Evolutionary conservation across 2,329 filamentous ascomycete genomes (phyloP), one percentile per base, ranked within the genome.

Genomic region (Magnaporthales sp.): DNA sequence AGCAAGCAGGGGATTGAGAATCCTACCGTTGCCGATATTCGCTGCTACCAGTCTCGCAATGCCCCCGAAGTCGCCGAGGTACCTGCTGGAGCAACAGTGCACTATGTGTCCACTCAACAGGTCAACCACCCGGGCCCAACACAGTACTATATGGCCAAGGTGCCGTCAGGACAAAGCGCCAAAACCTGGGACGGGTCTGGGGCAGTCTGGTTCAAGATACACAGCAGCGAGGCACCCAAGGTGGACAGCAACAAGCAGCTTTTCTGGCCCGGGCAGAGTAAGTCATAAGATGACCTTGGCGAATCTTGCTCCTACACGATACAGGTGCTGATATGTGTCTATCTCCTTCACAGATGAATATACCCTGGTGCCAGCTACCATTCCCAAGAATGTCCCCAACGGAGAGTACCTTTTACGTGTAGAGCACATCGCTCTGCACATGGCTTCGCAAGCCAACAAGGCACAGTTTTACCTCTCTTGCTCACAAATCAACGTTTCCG

Each of bases 191-290:
- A 78, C 66, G 77, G 77, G 9, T 72, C 73, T 1, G 78, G 78
- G 2, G 72, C 71, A 19, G 75, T 77, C 2, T 79, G 77, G 77
- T 78, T 77, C 72, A 76, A 76, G 72, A 72, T 77, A 62, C 71
- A 72, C 66, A 78, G 78, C 0, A 78, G 78, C 0, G 67, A 67
- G 67, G 72, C 77, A 71, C 80, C 82, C n/a, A 74, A 74, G 10
- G 78, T 81, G 69, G 80, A 80, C 69, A 74, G 75, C 67, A 80
- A 80, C 67, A 83, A 81, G 74, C 77, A 80, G 67, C 77, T 84
- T 29, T 80, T 78, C 56, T 77, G 75, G 76, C 74, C 75, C 1
- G 72, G 70, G 1, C 75, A 77, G 68, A 77, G 75, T 75, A 72
- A 68, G 72, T 67, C 19, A 8, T 26, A 15, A 22, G 15, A 56